Evolutionary conservation across 2,329 filamentous ascomycete genomes (phyloP).

Genomic region (Calonectria pseudoreteaudii): DNA sequence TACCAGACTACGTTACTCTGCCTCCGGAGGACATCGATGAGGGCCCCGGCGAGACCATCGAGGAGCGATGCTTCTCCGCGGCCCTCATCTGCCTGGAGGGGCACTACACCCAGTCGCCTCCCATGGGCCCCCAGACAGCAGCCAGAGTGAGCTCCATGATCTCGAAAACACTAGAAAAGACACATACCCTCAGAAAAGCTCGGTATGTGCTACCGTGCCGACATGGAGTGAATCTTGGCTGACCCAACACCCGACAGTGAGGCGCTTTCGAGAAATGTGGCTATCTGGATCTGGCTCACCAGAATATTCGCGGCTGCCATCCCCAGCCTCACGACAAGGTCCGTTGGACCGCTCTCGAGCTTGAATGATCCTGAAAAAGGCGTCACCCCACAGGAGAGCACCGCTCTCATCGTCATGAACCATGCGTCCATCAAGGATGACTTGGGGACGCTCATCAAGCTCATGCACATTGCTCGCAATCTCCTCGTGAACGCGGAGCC

Average conservation of each 20-base stretch:
- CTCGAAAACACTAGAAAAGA: conserved; percentile 72
- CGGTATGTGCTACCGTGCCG: conserved; percentile 55
- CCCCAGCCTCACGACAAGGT: conserved; percentile 69
- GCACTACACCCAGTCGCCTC: conserved; percentile 67
- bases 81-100: conserved; percentile 72
- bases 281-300: conserved; percentile 74
- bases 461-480: conserved; percentile 75
- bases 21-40: conserved; percentile 31
- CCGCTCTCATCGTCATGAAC: conserved; percentile 72
- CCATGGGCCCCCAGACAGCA: conserved; percentile 68
- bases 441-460: conserved; percentile 72
- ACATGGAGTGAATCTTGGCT: conserved; percentile 11
- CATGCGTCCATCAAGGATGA: conserved; percentile 71
- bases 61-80: conserved; percentile 72
- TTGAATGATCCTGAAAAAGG: conserved; percentile 66
- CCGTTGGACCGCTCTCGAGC: conserved; percentile 66
- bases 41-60: conserved; percentile 61
- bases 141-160: conserved; percentile 68
- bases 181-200: conserved; percentile 70
- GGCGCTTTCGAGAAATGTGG: conserved; percentile 70
- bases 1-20: conserved; percentile 40
- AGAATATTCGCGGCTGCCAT: conserved; percentile 72
- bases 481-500: conserved; percentile 73
- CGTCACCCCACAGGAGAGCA: conserved; percentile 72
- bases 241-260: conserved; percentile 57